Evolutionary conservation across 768 basidiomycete genomes (phyloP), one percentile per base, ranked within the genome.

Genomic region (Termitomyces sp.): DNA sequence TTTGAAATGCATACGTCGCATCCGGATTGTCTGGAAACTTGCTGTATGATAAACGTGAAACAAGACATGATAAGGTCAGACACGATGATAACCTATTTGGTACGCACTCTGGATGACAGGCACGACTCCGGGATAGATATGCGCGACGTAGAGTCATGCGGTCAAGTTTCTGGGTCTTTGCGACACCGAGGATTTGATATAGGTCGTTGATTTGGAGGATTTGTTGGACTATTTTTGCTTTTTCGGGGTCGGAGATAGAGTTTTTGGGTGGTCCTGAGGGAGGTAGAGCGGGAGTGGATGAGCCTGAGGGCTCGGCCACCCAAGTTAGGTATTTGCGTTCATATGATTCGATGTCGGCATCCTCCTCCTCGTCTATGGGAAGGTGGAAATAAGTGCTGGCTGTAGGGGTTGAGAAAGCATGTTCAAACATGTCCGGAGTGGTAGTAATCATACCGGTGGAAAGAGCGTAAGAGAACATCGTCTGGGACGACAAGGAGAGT

Each of bases 101-200:
- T 14, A 79, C 90, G 61, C 58, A 93, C 92, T 94, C 92, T 73
- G 92, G 92, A 65, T 94, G 92, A 61, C 91, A 93, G 8, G 83
- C 79, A 61, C 78, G 80, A 68, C 90, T 92, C 32, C 91, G 76
- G 0, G 79, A 73, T 52, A 94, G 81, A 69, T 92, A 94, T 20
- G 88, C 90, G 26, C 90, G 76, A 42, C 92, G 72, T 37, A 93
- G 78, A 36, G 84, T 70, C 59, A 83, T 71, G 59, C 79, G 81
- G 68, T 92, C 89, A 37, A 84, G 72, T 32, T 65, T 65, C 0
- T 76, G 68, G 7, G 73, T 74, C 59, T 78, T 80, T 22, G 76
- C 64, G 5, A 91, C 70, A 5, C 90, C 92, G 8, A 94, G 80
- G 31, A 93, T 84, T 26, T 76, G 71, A 68, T 93, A 92, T 37